Evolutionary conservation across 192 early-diverging fungal species (phyloP).

Genomic region (Diversispora epigaea): DNA sequence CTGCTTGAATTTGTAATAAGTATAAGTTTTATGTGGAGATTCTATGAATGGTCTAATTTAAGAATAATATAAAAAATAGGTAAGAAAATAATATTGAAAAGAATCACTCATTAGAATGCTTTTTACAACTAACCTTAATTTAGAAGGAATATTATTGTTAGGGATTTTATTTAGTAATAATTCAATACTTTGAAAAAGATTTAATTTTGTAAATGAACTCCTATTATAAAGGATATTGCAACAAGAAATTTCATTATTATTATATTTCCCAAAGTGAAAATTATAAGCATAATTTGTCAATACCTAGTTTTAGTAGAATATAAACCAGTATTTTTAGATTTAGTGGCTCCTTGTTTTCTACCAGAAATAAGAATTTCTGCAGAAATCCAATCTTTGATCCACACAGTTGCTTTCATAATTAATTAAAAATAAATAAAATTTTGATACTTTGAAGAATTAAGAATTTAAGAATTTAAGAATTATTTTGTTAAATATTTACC

Average conservation of each 20-base stretch:
- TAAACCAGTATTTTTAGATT: conserved; percentile 3
- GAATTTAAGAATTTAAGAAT: too few relatives aligned
- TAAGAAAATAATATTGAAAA: neutral
- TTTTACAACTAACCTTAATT: conserved; percentile 14
- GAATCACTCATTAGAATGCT: too few relatives aligned
- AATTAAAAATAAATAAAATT: neutral
- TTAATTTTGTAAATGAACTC: conserved; percentile 16
- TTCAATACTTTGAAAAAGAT: conserved; percentile 5
- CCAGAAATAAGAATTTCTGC: conserved; percentile 17
- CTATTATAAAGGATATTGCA: neutral
- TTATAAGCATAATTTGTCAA: neutral
- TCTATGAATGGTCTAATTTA: neutral
- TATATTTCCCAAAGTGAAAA: neutral
- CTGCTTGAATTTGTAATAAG: conserved; percentile 5
- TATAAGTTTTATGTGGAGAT: neutral
- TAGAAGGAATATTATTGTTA: neutral
- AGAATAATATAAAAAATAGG: neutral
- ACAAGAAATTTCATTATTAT: neutral
- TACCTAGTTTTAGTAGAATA: conserved; percentile 25
- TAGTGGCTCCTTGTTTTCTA: conserved; percentile 16
- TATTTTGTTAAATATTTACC: neutral
- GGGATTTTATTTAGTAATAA: neutral
- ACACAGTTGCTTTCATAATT: neutral
- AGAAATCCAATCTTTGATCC: neutral
- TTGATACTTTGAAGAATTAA: neutral